Base-by-base conservation (phyloP, 2,329 filamentous ascomycete genomes). In the Cytospora paraplurivora region DNA sequence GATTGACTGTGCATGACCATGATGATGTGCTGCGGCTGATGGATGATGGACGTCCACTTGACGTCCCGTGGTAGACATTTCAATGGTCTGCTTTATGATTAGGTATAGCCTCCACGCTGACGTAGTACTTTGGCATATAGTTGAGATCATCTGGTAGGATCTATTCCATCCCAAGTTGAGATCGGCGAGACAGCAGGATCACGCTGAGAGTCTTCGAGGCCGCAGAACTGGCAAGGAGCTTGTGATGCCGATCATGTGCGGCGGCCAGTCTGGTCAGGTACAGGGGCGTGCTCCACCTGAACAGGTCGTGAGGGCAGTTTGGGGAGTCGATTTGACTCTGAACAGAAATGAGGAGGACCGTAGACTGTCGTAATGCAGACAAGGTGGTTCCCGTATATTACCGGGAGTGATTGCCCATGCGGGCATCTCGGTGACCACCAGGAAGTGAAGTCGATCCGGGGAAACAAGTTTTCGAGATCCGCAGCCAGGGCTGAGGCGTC, bases 381-480 rank as follows among this genome's bases (percentile, higher is more conserved):
- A 44, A 7, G 4, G 5, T 27, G 33, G 21, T 27, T n/a, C n/a
- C 21, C 49, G 13, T 47, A 35, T 34, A 38, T 33, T 41, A 37
- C 27, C 35, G 34, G 15, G 35, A 21, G 27, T 13, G 32, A 32
- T 32, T 8, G 38, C 41, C 10, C 41, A 17, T 3, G n/a, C 17
- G 41, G 19, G 17, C 8, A 1, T 15, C 47, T 47, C 19, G 10
- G 56, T 27, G 49, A 41, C 57, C 27, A 60, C 35, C 50, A 54
- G 50, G 27, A 44, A 5, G 17, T 38, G 50, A 58, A 11, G 55
- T 13, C 37, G 41, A 33, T 17, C 44, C 50, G 50, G 58, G 58
- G 50, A 60, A 60, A 37, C 58, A 54, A 13, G 19, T 27, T 38
- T 34, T 27, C 21, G 27, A 32, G 10, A 35, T 13, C 58, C 54